Evolutionary conservation across 164 flowering plant species (phyloP).

Genomic region (Stephania cephalantha): DNA sequence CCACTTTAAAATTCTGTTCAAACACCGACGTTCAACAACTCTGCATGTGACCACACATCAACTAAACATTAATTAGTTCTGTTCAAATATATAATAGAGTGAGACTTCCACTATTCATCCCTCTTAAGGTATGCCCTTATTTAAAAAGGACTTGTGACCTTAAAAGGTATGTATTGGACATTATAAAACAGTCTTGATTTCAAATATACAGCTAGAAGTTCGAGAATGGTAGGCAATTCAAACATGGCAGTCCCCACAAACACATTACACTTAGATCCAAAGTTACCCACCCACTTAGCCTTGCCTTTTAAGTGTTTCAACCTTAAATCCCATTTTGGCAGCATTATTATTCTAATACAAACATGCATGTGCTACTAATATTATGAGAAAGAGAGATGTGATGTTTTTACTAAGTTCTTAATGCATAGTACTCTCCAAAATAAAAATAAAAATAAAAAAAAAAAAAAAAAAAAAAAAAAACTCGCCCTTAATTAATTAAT

Average conservation of each 20-base stretch:
- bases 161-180: not conserved
- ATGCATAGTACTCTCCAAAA: too few species aligned
- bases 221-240: not conserved
- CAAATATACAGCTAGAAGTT: not conserved
- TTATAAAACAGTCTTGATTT: not conserved
- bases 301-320: slow-evolving; percentile 9
- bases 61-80: not conserved
- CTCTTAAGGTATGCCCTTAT: not conserved
- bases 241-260: slow-evolving; percentile 3
- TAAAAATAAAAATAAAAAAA: too few species aligned
- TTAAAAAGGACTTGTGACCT: slow-evolving; percentile 2
- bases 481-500: too few species aligned
- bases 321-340: not conserved
- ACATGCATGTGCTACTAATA: not conserved
- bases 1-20: not conserved
- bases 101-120: not conserved
- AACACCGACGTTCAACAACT: not conserved
- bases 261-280: slow-evolving; percentile 11
- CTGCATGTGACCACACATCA: not conserved
- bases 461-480: too few species aligned
- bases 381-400: not conserved
- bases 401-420: too few species aligned
- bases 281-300: slow-evolving; percentile 17
- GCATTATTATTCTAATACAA: not conserved
- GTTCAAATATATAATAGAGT: not conserved